These are phyloP conservation scores for Sistotremastrum niveocremeum DNA, from an alignment of 768 basidiomycete species.

Conservation along the genomic window DNA sequence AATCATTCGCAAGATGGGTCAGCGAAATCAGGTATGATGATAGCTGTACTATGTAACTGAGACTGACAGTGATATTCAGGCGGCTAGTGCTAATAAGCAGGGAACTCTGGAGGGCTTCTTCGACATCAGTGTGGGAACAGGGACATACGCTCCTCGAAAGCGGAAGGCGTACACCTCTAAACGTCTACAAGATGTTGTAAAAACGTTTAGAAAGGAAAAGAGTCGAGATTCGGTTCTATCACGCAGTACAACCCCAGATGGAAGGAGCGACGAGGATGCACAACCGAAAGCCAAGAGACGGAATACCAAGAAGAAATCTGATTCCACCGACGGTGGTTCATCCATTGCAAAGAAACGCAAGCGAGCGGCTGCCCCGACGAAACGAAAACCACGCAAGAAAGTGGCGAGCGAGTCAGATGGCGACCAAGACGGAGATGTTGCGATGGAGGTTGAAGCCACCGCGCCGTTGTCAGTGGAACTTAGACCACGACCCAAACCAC, in stretches of 20 bases:
- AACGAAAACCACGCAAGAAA: too few species aligned
- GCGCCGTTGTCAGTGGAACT: conserved; percentile 15
- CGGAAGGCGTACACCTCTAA: conserved; percentile 77
- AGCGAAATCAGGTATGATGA: conserved; percentile 52
- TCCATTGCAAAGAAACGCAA: too few species aligned
- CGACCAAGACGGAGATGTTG: conserved; percentile 7
- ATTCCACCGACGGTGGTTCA: too few species aligned
- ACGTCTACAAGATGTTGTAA: conserved; percentile 76
- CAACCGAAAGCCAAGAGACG: conserved; percentile 7
- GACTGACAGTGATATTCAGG: conserved; percentile 20
- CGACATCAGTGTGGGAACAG: conserved; percentile 52
- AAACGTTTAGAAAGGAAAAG: conserved; percentile 52
- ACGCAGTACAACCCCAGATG: conserved; percentile 1
- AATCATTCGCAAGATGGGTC: conserved; percentile 80
- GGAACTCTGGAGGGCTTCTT: conserved; percentile 65
- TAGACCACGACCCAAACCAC: conserved; percentile 23
- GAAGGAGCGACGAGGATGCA: neutral
- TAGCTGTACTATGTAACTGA: neutral
- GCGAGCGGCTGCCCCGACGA: too few species aligned
- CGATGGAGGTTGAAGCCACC: conserved; percentile 7
- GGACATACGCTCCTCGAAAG: conserved; percentile 61
- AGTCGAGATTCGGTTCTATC: conserved; percentile 8
- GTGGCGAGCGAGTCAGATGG: conserved; percentile 1
- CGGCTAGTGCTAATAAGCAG: conserved; percentile 59
- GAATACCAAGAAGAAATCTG: neutral